Evolutionary conservation across 495 filamentous ascomycete species (phyloP).

Genomic region (Xylaria castorea): DNA sequence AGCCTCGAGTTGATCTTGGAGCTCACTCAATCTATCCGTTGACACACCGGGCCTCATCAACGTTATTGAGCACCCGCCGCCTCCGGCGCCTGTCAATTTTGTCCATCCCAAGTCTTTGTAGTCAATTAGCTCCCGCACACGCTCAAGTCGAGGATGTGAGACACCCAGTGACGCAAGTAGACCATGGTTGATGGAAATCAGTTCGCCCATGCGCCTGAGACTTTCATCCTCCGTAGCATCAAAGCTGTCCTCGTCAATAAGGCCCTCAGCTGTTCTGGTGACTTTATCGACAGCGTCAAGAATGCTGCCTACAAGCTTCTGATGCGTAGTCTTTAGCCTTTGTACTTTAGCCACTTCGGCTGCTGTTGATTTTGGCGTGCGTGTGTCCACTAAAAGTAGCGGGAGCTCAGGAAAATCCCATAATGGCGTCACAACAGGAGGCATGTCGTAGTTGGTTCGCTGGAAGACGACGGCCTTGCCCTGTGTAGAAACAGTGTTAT

Average conservation of each 20-base stretch:
- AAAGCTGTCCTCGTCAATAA: constrained; percentile 71
- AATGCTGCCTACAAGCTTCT: constrained; percentile 75
- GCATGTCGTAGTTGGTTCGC: constrained; percentile 75
- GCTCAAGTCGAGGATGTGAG: constrained; percentile 90
- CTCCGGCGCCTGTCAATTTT: constrained; percentile 94
- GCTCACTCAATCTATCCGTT: constrained; percentile 56
- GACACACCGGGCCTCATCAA: constrained; percentile 70
- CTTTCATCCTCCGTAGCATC: constrained; percentile 62
- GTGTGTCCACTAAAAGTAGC: constrained; percentile 86
- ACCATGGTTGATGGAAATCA: constrained; percentile 93
- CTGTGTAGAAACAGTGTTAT: constrained; percentile 94
- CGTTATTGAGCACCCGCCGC: constrained; percentile 93
- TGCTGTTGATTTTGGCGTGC: constrained; percentile 79
- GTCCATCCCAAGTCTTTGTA: constrained; percentile 92
- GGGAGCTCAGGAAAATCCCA: constrained; percentile 89
- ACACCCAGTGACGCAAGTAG: constrained; percentile 87
- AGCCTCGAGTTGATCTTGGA: constrained; percentile 70
- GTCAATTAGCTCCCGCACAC: constrained; percentile 90
- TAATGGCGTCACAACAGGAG: constrained; percentile 77
- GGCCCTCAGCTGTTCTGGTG: constrained; percentile 71
- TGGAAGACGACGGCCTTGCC: constrained; percentile 94
- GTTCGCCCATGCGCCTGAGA: constrained; percentile 74
- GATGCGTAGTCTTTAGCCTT: constrained; percentile 69
- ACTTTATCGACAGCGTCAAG: constrained; percentile 85
- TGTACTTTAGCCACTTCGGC: constrained; percentile 87